Evolutionary conservation across 352 stramenopile species (phyloP), one percentile per base, ranked within the genome.

Genomic region (Vaucheria bursata): DNA sequence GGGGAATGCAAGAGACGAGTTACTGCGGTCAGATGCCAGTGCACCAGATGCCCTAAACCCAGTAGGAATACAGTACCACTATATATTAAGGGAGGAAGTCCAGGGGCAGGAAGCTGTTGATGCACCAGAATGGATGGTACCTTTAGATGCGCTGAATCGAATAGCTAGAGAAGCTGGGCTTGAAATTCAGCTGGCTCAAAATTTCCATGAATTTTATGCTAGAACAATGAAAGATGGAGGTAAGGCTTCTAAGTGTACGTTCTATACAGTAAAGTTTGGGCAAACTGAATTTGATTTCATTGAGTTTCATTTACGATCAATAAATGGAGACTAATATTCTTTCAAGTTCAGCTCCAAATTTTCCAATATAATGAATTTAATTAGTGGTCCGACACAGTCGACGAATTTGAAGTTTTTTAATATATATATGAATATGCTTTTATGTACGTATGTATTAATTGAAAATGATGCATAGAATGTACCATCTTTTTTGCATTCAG

Each of bases 31-130:
- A 0, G 83, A 89, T 66, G 89, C 88, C 34, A 71, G 85, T 75
- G 59, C 72, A 12, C 36, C 53, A 49, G 49, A 83, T 66, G 29
- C 33, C 12, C 37, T 1, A 3, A 65, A 66, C 31, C 78, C 78
- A 39, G 94, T 93, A 77, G 91, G 91, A 0, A 78, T 96, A 36
- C 88, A 90, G 71, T 96, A 96, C 85, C 94, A 90, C 37, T 96
- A 96, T 65, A 93, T 88, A 37, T 79, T 96, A 75, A 86, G 88
- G 12, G 91, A 96, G 59, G 85, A 92, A 36, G 66, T 79, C 18
- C 80, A 82, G 0, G 83, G 81, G 12, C 83, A 88, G 25, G 87
- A 87, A 12, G 90, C 91, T 0, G 91, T 96, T 29, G 89, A 95
- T 71, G 79, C 91, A 1, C 91, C 91, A 4, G 91, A 96, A 79